Evolutionary conservation across 345 rosid species (phyloP), one percentile per base, ranked within the genome.

Genomic region (Eucalyptus sideroxylon): DNA sequence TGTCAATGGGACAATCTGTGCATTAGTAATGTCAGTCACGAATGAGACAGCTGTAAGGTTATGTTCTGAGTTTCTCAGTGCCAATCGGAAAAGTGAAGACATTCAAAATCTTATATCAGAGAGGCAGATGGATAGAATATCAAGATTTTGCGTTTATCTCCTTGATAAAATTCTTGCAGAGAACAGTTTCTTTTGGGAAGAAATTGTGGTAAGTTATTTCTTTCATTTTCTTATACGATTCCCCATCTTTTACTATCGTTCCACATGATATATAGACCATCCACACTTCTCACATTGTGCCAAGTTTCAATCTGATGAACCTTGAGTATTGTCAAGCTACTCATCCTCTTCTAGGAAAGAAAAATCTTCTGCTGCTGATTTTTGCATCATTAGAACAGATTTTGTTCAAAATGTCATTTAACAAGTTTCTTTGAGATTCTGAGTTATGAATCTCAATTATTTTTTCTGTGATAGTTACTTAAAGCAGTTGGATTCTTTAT

Each of bases 91-190:
- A 55, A 87, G 67, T 69, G 87, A 51, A 50, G 86, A 83, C 91
- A 82, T 60, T 77, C 92, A 72, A 80, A 80, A 53, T 90, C 90
- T 90, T 86, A 89, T 93, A 89, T 89, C 91, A 40, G 92, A 91
- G 87, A 89, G 86, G 19, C 91, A 94, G 90, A 89, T 96, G 91
- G 92, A 93, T 91, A 93, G 88, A 86, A 50, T 95, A 87, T 90
- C 95, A 7, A 95, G 92, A 90, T 97, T 97, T 92, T 98, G 99
- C 92, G 72, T 96, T 82, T 95, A 91, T 91, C 94, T 98, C 91
- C 96, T 98, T 27, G 92, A 96, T 91, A 95, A 94, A 92, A 91
- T 94, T 67, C 89, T 97, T 55, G 19, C 67, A 17, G 98, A 95
- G 89, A 92, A 92, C 86, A 87, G 89, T 55, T 97, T 97, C 94